A percentile compares a stretch with the other conserved stretches of the same genome.
Conservation (phyloP, 108 stramenopile genomes). For the Discostella stelligeroides region DNA sequence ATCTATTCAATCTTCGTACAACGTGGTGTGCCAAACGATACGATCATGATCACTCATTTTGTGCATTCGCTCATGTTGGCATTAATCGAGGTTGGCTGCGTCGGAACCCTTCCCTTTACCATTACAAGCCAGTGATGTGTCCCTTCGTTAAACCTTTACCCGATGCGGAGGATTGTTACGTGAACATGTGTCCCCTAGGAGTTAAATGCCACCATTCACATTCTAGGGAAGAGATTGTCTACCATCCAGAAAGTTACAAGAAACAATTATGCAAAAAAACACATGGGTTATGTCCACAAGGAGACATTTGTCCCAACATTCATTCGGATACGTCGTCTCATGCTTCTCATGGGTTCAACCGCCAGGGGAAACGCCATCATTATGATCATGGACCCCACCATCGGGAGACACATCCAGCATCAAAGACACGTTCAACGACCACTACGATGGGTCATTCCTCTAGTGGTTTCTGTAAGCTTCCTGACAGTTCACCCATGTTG, state of each 20-base stretch:
- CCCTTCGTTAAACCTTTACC: constrained; percentile 46
- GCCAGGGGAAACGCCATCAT: constrained; percentile 47
- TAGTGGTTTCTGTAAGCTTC: constrained; percentile 34
- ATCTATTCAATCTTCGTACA: constrained; percentile 71
- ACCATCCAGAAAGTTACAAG: constrained; percentile 80
- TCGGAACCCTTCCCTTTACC: constrained; percentile 60
- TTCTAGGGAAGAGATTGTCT: constrained; percentile 81
- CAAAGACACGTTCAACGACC: constrained; percentile 27
- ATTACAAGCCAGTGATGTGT: constrained; percentile 73
- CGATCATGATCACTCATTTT: constrained; percentile 84
- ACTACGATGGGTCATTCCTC: constrained; percentile 32
- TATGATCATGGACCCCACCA: constrained; percentile 33
- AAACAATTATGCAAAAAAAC: constrained; percentile 50
- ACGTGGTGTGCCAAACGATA: constrained; percentile 90
- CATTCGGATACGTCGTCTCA: constrained; percentile 49
- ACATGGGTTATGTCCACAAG: constrained; percentile 51
- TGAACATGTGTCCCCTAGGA: constrained; percentile 49
- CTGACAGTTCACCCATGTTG: constrained; percentile 68
- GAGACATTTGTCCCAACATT: constrained; percentile 76
- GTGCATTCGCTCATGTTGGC: constrained; percentile 83
- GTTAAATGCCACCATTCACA: constrained; percentile 69
- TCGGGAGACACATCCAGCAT: not conserved
- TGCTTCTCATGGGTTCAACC: constrained; percentile 41
- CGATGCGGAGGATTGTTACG: constrained; percentile 34
- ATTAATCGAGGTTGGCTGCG: constrained; percentile 85